Conservation (phyloP, 768 basidiomycete species). For the Lactarius psammicola region DNA sequence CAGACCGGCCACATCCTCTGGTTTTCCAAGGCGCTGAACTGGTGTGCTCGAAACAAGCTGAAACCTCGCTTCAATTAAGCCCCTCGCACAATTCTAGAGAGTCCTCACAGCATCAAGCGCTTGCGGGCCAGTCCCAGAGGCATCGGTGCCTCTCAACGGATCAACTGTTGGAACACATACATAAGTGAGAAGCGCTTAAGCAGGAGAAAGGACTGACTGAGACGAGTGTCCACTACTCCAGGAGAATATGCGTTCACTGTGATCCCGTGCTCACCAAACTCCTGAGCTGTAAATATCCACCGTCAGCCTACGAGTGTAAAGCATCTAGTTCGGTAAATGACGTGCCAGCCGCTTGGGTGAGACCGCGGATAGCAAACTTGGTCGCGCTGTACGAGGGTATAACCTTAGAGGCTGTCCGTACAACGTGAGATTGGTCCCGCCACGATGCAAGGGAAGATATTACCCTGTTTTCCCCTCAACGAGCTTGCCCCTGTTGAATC, state of each 20-base stretch:
- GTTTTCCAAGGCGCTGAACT: constrained; percentile 8
- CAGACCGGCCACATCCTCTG: constrained; percentile 27
- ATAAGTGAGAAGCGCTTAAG: neutral
- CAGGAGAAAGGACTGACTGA: constrained; percentile 19
- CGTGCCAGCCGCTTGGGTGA: constrained; percentile 30
- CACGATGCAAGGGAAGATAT: neutral
- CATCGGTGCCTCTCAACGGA: neutral
- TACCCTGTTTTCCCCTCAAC: constrained; percentile 22
- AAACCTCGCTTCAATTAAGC: neutral
- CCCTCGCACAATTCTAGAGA: neutral
- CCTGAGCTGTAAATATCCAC: constrained; percentile 21
- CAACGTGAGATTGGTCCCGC: neutral
- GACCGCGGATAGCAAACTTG: constrained; percentile 31
- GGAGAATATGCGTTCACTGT: constrained; percentile 33
- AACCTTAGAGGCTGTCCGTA: neutral
- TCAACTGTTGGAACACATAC: neutral
- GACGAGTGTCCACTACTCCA: constrained; percentile 24
- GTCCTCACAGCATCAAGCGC: neutral
- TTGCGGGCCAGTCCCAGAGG: neutral
- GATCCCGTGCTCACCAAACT: constrained; percentile 26
- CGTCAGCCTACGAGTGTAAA: neutral
- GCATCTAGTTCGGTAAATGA: neutral
- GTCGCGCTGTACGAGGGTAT: constrained; percentile 22
- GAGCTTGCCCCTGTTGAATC: constrained; percentile 19
- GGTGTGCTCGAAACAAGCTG: neutral